A percentile compares a stretch with the other conserved stretches of the same genome.
Conservation (phyloP, 192 early-diverging fungal species). For the Backusella circina region DNA sequence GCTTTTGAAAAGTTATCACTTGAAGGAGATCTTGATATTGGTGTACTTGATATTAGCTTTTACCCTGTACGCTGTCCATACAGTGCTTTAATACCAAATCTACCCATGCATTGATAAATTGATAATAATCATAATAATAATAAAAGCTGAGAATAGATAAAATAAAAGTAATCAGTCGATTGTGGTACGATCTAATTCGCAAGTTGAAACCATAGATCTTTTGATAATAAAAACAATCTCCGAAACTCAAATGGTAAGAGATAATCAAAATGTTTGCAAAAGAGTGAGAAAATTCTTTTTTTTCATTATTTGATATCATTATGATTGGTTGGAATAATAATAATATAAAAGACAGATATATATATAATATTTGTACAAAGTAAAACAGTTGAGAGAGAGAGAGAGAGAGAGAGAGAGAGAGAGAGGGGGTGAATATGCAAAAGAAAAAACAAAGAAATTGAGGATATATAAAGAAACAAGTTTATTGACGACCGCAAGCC, state of each 20-base stretch:
- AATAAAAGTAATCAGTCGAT: not conserved
- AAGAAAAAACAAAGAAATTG: not conserved
- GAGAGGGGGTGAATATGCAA: not conserved
- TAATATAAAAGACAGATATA: not conserved
- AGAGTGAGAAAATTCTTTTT: not conserved
- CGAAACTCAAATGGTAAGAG: not conserved
- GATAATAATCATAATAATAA: not conserved
- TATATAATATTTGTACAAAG: not conserved
- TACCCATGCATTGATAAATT: not conserved
- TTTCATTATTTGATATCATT: not conserved
- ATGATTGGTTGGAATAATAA: not conserved
- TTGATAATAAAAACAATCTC: conserved; percentile 3
- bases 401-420: not conserved
- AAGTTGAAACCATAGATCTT: not conserved
- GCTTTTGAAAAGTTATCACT: conserved; percentile 12
- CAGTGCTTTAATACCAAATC: not conserved
- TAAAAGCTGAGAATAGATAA: not conserved
- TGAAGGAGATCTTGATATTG: conserved; percentile 2
- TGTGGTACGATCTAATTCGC: conserved; percentile 1
- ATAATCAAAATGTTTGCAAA: not conserved
- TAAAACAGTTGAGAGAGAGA: not conserved
- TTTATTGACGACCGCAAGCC: conserved; percentile 2
- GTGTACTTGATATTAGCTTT: conserved; percentile 23
- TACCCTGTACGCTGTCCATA: conserved; percentile 7
- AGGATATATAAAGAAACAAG: not conserved